A percentile compares a stretch with the other conserved stretches of the same genome.
Evolutionary conservation across 768 basidiomycete species (phyloP).

Genomic region (Lentinus brumalis): DNA sequence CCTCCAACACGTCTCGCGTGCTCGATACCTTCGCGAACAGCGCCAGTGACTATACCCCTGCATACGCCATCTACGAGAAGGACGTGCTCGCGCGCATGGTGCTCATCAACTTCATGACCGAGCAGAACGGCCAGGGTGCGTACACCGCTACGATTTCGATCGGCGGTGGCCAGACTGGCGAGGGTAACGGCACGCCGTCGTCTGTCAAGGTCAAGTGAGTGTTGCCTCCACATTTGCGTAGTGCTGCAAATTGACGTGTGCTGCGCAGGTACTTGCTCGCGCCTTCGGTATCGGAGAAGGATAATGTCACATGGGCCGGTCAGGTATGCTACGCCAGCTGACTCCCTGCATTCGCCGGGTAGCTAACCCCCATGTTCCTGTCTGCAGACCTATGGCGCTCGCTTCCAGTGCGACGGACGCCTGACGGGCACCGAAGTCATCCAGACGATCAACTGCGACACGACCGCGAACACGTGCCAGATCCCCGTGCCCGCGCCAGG

Average conservation of each 20-base stretch:
- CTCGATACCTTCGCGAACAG: constrained; percentile 40
- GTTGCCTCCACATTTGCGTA: constrained; percentile 14
- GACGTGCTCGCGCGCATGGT: constrained; percentile 43
- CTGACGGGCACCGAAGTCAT: constrained; percentile 38
- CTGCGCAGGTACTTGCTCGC: constrained; percentile 35
- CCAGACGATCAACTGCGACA: constrained; percentile 40
- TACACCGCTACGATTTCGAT: constrained; percentile 40
- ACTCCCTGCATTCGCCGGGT: not conserved
- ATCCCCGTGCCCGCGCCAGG: constrained; percentile 70
- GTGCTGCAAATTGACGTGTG: not conserved
- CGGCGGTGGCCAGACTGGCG: constrained; percentile 27
- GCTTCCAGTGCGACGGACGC: constrained; percentile 42
- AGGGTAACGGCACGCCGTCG: constrained; percentile 26
- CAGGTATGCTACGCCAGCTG: constrained; percentile 35
- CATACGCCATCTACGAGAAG: constrained; percentile 52
- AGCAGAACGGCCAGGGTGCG: constrained; percentile 41
- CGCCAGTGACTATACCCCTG: constrained; percentile 41
- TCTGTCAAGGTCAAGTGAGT: constrained; percentile 39
- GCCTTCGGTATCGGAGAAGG: constrained; percentile 41
- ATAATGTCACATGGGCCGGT: constrained; percentile 51
- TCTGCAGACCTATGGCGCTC: constrained; percentile 32
- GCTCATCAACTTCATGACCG: constrained; percentile 51
- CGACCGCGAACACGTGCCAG: constrained; percentile 50
- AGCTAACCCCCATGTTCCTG: not conserved
- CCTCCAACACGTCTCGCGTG: constrained; percentile 42